phyloP scores from a whole-genome alignment of 805 yeast species.

The Candida patagonica region DNA sequence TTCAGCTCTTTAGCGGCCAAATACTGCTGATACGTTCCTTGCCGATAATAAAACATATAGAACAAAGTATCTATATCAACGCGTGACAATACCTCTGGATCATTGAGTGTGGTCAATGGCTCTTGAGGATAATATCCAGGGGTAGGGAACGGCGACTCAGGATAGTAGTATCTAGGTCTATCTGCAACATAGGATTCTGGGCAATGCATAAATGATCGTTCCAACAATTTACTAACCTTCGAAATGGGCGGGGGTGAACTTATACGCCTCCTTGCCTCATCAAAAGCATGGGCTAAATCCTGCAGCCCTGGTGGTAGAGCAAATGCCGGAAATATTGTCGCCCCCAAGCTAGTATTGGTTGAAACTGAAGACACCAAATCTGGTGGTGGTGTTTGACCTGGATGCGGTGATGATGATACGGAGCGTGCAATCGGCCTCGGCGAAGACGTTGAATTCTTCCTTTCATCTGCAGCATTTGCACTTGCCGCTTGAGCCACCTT shows the following conservation, averaged over 20 bases:
- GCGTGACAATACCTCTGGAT: conserved; percentile 51
- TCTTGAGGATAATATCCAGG: conserved; percentile 86
- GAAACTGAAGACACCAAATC: conserved; percentile 10
- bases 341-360: conserved; percentile 13
- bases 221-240: conserved; percentile 50
- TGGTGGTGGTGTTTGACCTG: conserved; percentile 18
- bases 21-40: conserved; percentile 61
- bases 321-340: conserved; percentile 5
- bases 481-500: conserved; percentile 7
- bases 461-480: not conserved
- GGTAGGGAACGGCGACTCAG: conserved; percentile 80
- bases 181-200: conserved; percentile 93
- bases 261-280: conserved; percentile 36
- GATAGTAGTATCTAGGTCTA: conserved; percentile 65
- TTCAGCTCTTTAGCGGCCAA: conserved; percentile 74
- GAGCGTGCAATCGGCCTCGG: conserved; percentile 18
- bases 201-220: conserved; percentile 73
- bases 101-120: conserved; percentile 44
- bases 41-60: conserved; percentile 83
- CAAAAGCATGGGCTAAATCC: conserved; percentile 30
- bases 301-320: conserved; percentile 34
- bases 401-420: conserved; percentile 15
- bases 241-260: conserved; percentile 45
- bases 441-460: conserved; percentile 1
- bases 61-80: conserved; percentile 83